Base-by-base conservation (phyloP, 164 flowering plant species). In the Liriodendron chinense region DNA sequence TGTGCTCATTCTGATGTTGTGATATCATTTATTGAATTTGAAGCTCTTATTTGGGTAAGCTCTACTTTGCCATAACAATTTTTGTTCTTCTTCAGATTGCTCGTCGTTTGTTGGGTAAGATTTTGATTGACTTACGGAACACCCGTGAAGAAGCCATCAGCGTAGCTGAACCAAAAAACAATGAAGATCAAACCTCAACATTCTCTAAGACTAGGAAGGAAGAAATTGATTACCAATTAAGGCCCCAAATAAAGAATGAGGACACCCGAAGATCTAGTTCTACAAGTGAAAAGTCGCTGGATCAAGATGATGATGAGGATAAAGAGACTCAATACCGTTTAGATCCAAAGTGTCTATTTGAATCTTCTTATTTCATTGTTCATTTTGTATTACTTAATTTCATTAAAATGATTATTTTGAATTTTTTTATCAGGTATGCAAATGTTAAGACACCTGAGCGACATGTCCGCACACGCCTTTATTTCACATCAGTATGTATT, bases 391-490 rank as follows among this genome's bases (percentile, higher is more conserved):
- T n/a, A 2, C 34, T 22, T 10, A 1, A 24, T 49, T 25, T 65
- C 65, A 49, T 64, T 68, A 26, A 20, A 57, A 47, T n/a, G 73
- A 47, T 34, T 28, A 47, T 80, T 66, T 74, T 76, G 65, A 21
- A 7, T 9, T 12, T 74, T 18, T 72, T 53, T 71, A 20, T 78
- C 78, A 94, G 98, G 86, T 96, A 94, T 84, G 99, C 99, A 62
- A 96, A 96, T 86, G 99, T 96, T 77, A 91, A 74, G 87, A 89
- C 99, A 70, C 99, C 99, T 67, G 99, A 96, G 34, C 88, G 97
- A 62, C 99, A 96, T 83, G 98, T 96, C 26, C 90, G 98, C 16
- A 96, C 99, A 56, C 92, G 98, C 22, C 98, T 96, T 73, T 96
- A 96, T 81, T 96, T 96, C 71, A 94, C 99, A 73, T 96, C 98